Conservation (phyloP, 140 eudicot genomes). For the Oenanthe javanica region DNA sequence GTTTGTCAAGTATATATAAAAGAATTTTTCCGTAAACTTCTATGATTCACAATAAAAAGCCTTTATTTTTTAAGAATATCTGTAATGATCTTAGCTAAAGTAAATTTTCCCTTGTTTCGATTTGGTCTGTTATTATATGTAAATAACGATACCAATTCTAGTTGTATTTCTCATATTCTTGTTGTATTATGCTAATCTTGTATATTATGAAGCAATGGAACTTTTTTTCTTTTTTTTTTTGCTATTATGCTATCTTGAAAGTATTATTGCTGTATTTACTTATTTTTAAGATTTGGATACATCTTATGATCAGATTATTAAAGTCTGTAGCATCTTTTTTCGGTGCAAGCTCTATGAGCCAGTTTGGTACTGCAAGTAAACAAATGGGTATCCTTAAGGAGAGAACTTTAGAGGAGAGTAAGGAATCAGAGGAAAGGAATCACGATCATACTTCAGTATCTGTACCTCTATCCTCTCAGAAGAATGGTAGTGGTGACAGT, state of each 20-base stretch:
- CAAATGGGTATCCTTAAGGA: background rate
- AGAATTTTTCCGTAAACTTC: too few species aligned
- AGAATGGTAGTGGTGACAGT: background rate
- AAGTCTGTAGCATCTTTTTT: background rate
- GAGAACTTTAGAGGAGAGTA: background rate
- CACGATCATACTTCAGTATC: background rate
- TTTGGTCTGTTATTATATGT: background rate
- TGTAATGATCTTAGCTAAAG: background rate
- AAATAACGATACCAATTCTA: background rate
- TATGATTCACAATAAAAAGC: too few species aligned
- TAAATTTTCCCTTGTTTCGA: background rate
- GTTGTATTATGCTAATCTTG: background rate
- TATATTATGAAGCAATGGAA: background rate
- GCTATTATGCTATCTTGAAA: background rate
- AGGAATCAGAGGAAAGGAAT: background rate
- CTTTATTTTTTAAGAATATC: background rate
- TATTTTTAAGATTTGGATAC: background rate
- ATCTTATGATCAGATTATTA: background rate
- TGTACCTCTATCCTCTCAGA: background rate
- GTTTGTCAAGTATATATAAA: background rate
- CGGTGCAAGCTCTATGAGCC: background rate
- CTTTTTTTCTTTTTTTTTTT: background rate
- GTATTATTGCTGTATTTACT: background rate
- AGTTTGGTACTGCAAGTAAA: background rate
- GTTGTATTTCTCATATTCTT: background rate